Percentiles rank a stretch among this genome's conserved stretches.
Conservation (phyloP, 495 filamentous ascomycete species). For the Aspergillus homomorphus region DNA sequence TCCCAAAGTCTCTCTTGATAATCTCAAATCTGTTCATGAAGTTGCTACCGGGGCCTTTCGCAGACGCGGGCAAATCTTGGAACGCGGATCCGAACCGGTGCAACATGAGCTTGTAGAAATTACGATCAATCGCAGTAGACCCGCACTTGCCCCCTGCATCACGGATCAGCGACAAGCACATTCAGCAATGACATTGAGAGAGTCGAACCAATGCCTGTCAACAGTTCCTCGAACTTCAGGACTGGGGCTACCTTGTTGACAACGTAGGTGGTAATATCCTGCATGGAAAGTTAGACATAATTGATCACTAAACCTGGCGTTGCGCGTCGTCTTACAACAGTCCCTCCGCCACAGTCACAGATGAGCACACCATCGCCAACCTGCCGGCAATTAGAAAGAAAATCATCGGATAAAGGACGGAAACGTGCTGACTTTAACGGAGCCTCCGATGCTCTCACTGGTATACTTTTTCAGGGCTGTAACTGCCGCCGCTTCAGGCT, state of each 20-base stretch:
- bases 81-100: conserved; percentile 24
- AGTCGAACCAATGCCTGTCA: conserved; percentile 11
- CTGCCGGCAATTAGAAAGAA: conserved; percentile 6
- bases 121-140: conserved; percentile 49
- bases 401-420: background rate
- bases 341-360: conserved; percentile 39
- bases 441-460: background rate
- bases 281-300: background rate
- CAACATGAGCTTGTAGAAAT: conserved; percentile 46
- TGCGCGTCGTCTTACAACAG: conserved; percentile 22
- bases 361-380: conserved; percentile 20
- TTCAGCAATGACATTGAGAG: background rate
- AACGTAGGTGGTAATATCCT: conserved; percentile 37
- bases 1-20: conserved; percentile 23
- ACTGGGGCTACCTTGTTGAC: conserved; percentile 25
- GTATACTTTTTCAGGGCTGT: conserved; percentile 9
- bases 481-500: conserved; percentile 53
- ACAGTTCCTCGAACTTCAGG: conserved; percentile 23
- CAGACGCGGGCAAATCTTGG: conserved; percentile 5
- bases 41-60: conserved; percentile 18
- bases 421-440: conserved; percentile 7
- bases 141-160: conserved; percentile 44
- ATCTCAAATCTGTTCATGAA: conserved; percentile 28
- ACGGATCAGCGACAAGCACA: background rate
- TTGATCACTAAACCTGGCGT: too few relatives aligned